phyloP scores from a whole-genome alignment of 164 flowering plant genomes.

The Dillenia suffruticosa region DNA sequence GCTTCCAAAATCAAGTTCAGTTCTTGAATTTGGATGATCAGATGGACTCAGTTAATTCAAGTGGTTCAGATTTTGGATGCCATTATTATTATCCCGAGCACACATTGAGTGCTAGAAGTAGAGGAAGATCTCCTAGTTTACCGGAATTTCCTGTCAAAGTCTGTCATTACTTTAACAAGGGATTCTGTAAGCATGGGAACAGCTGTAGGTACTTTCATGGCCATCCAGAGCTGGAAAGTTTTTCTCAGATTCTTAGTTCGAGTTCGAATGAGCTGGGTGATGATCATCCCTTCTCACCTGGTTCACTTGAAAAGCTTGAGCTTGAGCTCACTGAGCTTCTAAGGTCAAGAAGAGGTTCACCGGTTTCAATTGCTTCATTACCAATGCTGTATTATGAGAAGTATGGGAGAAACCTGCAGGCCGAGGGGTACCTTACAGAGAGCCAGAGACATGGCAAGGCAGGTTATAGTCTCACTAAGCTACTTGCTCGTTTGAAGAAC shows the following conservation, averaged over 20 bases:
- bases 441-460: constrained; percentile 93
- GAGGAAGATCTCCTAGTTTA: constrained; percentile 28
- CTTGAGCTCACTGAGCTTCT: constrained; percentile 66
- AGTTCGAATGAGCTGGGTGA: constrained; percentile 32
- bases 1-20: constrained; percentile 34
- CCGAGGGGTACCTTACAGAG: constrained; percentile 88
- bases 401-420: constrained; percentile 70
- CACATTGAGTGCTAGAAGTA: constrained; percentile 28
- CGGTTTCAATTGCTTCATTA: constrained; percentile 82
- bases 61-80: constrained; percentile 18
- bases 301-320: constrained; percentile 73
- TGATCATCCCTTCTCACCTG: constrained; percentile 48
- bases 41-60: constrained; percentile 26
- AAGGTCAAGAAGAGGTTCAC: constrained; percentile 58
- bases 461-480: constrained; percentile 82
- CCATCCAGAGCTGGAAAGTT: constrained; percentile 33
- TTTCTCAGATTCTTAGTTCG: constrained; percentile 29
- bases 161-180: constrained; percentile 73
- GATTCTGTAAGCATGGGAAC: constrained; percentile 78
- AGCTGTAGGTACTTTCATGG: constrained; percentile 77
- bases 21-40: constrained; percentile 48
- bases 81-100: constrained; percentile 36
- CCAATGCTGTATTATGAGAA: constrained; percentile 77
- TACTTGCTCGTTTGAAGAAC: constrained; percentile 72
- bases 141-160: constrained; percentile 44